phyloP scores from a whole-genome alignment of 352 stramenopile genomes.

The Plasmopara muralis region DNA sequence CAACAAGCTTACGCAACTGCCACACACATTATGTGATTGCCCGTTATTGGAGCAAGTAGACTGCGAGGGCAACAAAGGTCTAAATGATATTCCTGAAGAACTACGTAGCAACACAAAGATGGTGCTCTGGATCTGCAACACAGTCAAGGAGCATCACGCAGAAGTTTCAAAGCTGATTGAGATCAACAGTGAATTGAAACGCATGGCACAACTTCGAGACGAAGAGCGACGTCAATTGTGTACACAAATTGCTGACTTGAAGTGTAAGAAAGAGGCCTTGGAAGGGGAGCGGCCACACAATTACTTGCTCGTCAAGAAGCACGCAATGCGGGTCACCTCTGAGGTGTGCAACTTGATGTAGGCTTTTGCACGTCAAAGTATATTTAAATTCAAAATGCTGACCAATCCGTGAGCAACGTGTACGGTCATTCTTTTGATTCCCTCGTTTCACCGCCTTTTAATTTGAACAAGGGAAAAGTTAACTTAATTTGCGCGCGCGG shows the following conservation, averaged over 20 bases:
- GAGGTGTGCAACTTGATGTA: slow-evolving; percentile 67
- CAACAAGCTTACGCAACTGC: slow-evolving; percentile 65
- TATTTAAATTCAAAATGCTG: background rate
- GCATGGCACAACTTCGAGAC: slow-evolving; percentile 60
- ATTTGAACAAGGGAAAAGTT: slow-evolving; percentile 16
- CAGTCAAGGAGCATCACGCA: slow-evolving; percentile 55
- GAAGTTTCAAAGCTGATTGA: slow-evolving; percentile 64
- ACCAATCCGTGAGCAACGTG: background rate
- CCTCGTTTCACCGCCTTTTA: slow-evolving; percentile 1
- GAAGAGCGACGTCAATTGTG: slow-evolving; percentile 66
- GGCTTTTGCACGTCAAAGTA: slow-evolving; percentile 30
- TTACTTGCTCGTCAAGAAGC: slow-evolving; percentile 69
- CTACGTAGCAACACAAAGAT: slow-evolving; percentile 63
- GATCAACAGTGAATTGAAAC: slow-evolving; percentile 71
- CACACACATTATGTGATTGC: slow-evolving; percentile 71
- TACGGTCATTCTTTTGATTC: slow-evolving; percentile 4
- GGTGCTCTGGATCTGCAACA: slow-evolving; percentile 75
- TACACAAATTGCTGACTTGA: slow-evolving; percentile 53
- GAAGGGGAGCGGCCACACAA: slow-evolving; percentile 55
- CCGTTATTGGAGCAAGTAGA: slow-evolving; percentile 38
- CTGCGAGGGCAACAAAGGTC: slow-evolving; percentile 52
- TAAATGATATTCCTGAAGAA: slow-evolving; percentile 59
- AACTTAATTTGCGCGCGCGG: slow-evolving; percentile 24
- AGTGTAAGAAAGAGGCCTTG: slow-evolving; percentile 52
- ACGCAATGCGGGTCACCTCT: slow-evolving; percentile 41